Base-by-base conservation (phyloP, 805 yeast species). In the Wickerhamiella spandovensis region DNA sequence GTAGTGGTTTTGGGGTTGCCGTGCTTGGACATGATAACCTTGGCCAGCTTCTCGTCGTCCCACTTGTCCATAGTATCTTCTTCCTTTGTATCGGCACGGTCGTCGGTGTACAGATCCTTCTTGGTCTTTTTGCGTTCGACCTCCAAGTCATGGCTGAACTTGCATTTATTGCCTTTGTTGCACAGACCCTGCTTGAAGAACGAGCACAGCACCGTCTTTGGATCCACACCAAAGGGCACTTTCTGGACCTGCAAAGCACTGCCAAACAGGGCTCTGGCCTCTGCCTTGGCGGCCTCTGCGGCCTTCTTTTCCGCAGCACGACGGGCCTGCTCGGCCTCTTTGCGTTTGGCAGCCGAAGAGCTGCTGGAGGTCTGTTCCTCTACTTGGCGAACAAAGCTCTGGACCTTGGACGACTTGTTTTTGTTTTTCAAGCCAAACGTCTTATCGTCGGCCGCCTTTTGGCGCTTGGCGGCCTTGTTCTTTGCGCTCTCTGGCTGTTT, bases 211-310 rank as follows among this genome's bases (percentile, higher is more conserved):
- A 92, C 83, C 1, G 95, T 79, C 69, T 92, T 90, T 49, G 98
- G 98, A 69, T 92, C 97, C 53, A 88, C 97, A 48, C 98, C 98
- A 62, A 90, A 88, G 42, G 96, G 95, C 30, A 90, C 85, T 64
- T 86, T 87, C 65, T 86, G 97, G 44, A 72, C 74, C 49, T 77
- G 82, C 47, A 86, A 72, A 3, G 78, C 72, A 0, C 78, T 69
- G 30, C 80, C 82, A 59, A 87, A 76, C 44, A 90, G 68, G 17
- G 83, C 82, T 13, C 86, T 82, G 5, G 95, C 94, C 62, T 90
- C 97, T 45, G 77, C 77, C 64, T 83, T 85, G 43, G 95, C 97
- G 43, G 77, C 81, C 56, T 90, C 98, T 1, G 88, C 84, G 12
- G 95, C 92, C 64, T 84, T 86, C 75, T 84, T 89, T 67, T 84